Evolutionary conservation across 495 filamentous ascomycete genomes (phyloP).

Genomic region (Wilcoxina mikolae): DNA sequence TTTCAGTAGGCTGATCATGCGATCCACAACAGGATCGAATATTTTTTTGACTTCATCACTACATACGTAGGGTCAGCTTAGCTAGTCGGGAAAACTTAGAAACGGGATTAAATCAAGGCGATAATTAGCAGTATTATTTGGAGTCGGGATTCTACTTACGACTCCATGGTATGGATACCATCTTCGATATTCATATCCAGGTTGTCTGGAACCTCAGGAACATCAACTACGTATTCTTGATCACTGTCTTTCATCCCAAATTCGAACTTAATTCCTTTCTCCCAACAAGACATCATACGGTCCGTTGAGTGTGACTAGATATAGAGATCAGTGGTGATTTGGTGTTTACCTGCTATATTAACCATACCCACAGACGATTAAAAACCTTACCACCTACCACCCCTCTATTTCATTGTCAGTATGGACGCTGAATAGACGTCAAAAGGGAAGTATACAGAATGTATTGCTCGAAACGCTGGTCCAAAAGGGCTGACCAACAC

Average conservation of each 20-base stretch:
- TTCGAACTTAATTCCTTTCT: conserved; percentile 30
- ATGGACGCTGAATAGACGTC: no score
- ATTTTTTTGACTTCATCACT: conserved; percentile 35
- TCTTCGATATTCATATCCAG: conserved; percentile 47
- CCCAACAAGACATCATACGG: conserved; percentile 29
- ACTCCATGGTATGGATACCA: conserved; percentile 48
- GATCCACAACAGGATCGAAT: conserved; percentile 43
- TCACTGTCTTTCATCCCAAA: conserved; percentile 26
- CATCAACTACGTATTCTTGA: conserved; percentile 31
- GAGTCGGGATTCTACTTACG: conserved; percentile 4
- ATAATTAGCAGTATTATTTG: no score
- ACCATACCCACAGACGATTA: not conserved
- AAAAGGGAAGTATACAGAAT: no score
- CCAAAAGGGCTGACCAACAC: not conserved
- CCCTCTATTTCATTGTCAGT: no score
- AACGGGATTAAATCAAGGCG: no score
- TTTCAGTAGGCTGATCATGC: conserved; percentile 45
- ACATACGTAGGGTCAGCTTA: no score
- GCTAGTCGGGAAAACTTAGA: no score
- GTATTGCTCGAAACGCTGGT: conserved; percentile 54
- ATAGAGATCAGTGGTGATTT: no score
- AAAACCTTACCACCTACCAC: conserved; percentile 55
- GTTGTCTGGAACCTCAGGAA: conserved; percentile 58
- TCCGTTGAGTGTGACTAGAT: no score
- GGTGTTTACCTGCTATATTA: no score